A percentile compares a stretch with the other conserved stretches of the same genome.
Conservation (phyloP, 1,139 yeast species). For the Taphrina deformans region DNA sequence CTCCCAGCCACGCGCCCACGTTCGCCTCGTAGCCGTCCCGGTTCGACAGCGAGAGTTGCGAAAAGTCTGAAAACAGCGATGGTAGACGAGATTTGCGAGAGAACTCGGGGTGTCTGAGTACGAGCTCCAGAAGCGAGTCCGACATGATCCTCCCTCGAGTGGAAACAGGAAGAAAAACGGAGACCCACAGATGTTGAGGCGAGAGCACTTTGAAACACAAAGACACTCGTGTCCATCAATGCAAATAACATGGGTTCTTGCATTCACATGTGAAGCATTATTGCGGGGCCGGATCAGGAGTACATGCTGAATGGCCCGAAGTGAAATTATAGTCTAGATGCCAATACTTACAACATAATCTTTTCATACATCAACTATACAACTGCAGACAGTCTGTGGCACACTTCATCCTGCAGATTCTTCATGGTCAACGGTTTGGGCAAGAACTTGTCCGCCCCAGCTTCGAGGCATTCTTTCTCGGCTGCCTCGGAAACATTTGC, state of each 20-base stretch:
- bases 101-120: slow-evolving; percentile 11
- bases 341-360: too few species aligned
- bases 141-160: too few species aligned
- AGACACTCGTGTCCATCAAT: too few species aligned
- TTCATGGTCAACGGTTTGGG: slow-evolving; percentile 78
- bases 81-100: slow-evolving; percentile 49
- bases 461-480: slow-evolving; percentile 69
- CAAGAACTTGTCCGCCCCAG: slow-evolving; percentile 86
- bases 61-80: slow-evolving; percentile 67
- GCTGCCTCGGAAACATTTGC: slow-evolving; percentile 92
- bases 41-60: slow-evolving; percentile 54
- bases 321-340: too few species aligned
- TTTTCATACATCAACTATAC: not conserved
- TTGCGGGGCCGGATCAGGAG: not conserved
- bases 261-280: too few species aligned
- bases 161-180: too few species aligned
- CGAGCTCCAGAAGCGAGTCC: not conserved
- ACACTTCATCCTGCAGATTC: slow-evolving; percentile 51
- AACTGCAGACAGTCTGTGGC: not conserved
- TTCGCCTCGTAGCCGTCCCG: slow-evolving; percentile 73
- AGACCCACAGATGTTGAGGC: too few species aligned
- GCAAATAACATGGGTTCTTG: too few species aligned
- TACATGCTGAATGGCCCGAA: not conserved
- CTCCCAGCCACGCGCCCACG: slow-evolving; percentile 60
- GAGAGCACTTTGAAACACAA: too few species aligned